Conservation (phyloP, 495 filamentous ascomycete genomes). For the Parathielavia hyrcaniae region DNA sequence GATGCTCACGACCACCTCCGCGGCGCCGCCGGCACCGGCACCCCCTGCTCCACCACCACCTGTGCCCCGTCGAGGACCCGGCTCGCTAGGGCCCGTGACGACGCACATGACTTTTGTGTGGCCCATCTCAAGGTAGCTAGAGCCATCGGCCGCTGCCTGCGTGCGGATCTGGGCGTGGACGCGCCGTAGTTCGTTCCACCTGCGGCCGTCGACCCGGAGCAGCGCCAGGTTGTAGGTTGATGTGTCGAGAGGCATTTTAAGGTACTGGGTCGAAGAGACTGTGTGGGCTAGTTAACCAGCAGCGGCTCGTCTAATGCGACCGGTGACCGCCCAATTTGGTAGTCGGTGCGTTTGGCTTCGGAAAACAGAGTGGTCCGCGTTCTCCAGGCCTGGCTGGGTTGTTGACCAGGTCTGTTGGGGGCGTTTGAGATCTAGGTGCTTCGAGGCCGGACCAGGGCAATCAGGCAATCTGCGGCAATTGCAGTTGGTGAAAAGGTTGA, state of each 20-base stretch:
- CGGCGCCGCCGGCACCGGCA: conserved; percentile 40
- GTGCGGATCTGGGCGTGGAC: conserved; percentile 85
- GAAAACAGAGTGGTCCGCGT: neutral
- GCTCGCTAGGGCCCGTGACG: conserved; percentile 75
- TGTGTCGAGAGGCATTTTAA: conserved; percentile 79
- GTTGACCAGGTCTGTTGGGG: neutral
- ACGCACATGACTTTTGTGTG: conserved; percentile 96
- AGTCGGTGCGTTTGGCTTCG: neutral
- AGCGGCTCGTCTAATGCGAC: neutral
- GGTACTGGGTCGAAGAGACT: neutral
- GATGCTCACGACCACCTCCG: conserved; percentile 70
- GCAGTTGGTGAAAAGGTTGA: neutral
- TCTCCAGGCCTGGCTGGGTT: too few species aligned
- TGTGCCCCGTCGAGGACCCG: conserved; percentile 33
- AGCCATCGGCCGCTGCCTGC: conserved; percentile 84
- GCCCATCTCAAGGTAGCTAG: conserved; percentile 86
- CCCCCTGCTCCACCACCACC: conserved; percentile 29
- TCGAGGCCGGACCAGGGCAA: neutral
- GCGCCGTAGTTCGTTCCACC: conserved; percentile 96
- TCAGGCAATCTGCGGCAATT: neutral
- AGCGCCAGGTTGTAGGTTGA: conserved; percentile 78
- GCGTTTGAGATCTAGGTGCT: conserved; percentile 4
- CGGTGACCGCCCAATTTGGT: neutral
- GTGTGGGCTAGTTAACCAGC: neutral
- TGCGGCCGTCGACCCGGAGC: conserved; percentile 85